Percentiles rank a stretch among this genome's conserved stretches.
phyloP scores from a whole-genome alignment of 1,284 basidiomycete genomes.

The Tranzscheliella williamsii region DNA sequence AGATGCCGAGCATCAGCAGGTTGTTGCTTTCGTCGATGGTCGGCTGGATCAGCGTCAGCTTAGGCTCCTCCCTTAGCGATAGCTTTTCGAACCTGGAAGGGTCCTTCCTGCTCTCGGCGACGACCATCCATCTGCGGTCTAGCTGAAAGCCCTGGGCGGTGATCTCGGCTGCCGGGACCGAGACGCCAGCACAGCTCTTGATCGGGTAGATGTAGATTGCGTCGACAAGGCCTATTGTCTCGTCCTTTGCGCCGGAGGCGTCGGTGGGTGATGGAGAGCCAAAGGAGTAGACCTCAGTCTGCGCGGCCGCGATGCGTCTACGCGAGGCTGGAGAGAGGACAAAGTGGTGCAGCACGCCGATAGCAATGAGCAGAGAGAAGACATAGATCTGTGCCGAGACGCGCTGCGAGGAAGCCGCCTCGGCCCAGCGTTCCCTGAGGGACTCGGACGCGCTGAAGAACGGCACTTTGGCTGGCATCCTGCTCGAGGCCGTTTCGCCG shows the following conservation, averaged over 20 bases:
- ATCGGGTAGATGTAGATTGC: conserved; percentile 46
- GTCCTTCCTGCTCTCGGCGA: conserved; percentile 1
- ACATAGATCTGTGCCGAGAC: conserved; percentile 28
- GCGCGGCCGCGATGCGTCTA: neutral
- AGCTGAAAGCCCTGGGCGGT: conserved; percentile 41
- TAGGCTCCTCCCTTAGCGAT: conserved; percentile 33
- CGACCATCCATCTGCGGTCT: conserved; percentile 48
- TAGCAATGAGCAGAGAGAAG: conserved; percentile 15
- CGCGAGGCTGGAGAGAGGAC: conserved; percentile 3
- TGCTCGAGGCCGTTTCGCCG: too few species aligned
- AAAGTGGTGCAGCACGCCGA: conserved; percentile 18
- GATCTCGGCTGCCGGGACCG: conserved; percentile 6
- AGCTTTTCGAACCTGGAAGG: conserved; percentile 16
- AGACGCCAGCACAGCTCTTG: conserved; percentile 40
- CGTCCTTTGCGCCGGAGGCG: conserved; percentile 23
- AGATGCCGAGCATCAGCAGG: conserved; percentile 13
- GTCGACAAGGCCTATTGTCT: conserved; percentile 34
- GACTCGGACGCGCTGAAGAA: conserved; percentile 22
- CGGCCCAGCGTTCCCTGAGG: conserved; percentile 16
- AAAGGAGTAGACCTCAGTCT: neutral
- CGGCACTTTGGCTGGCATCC: conserved; percentile 32
- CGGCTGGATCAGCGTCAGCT: conserved; percentile 34
- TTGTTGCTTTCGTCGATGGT: conserved; percentile 11
- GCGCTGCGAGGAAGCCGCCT: conserved; percentile 10
- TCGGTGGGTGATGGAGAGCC: neutral